phyloP scores from a whole-genome alignment of 768 basidiomycete species.

The Tricholoma sp. region DNA sequence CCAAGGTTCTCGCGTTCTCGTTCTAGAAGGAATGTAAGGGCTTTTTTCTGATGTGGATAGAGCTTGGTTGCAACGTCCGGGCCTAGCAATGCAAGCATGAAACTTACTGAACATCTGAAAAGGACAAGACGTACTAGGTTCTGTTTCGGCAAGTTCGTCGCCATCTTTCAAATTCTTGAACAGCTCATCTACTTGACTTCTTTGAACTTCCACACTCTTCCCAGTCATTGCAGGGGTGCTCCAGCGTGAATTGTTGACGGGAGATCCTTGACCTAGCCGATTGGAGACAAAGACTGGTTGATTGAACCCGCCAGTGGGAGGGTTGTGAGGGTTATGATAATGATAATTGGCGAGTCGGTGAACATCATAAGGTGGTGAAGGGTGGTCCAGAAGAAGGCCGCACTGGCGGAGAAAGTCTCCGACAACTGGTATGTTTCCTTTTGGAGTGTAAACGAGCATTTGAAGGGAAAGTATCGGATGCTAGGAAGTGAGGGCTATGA shows the following conservation, averaged over 20 bases:
- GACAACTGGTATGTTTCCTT: slow-evolving; percentile 85
- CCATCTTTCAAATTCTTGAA: slow-evolving; percentile 87
- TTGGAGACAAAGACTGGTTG: slow-evolving; percentile 35
- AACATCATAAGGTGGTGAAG: slow-evolving; percentile 60
- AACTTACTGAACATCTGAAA: not conserved
- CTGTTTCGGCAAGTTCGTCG: slow-evolving; percentile 81
- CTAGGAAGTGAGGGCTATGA: slow-evolving; percentile 33
- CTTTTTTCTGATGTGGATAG: slow-evolving; percentile 98
- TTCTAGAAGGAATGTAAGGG: slow-evolving; percentile 90
- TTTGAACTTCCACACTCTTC: slow-evolving; percentile 87
- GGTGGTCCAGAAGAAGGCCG: slow-evolving; percentile 76
- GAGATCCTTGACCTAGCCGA: slow-evolving; percentile 33
- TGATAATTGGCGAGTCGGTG: slow-evolving; percentile 55
- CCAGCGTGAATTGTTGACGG: slow-evolving; percentile 46
- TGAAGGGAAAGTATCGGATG: slow-evolving; percentile 79
- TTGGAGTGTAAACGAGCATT: slow-evolving; percentile 89
- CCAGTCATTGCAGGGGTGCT: slow-evolving; percentile 48
- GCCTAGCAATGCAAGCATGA: slow-evolving; percentile 29
- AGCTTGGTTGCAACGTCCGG: slow-evolving; percentile 76
- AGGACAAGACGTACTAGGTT: slow-evolving; percentile 57
- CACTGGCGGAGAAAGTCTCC: slow-evolving; percentile 67
- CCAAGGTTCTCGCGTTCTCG: slow-evolving; percentile 66
- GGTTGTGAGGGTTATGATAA: slow-evolving; percentile 89
- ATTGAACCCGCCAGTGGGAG: slow-evolving; percentile 63
- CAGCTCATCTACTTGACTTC: slow-evolving; percentile 90